These are phyloP conservation scores for Ophiostoma sp. DNA, from an alignment of 2,329 filamentous ascomycete genomes.

Conservation along the genomic window DNA sequence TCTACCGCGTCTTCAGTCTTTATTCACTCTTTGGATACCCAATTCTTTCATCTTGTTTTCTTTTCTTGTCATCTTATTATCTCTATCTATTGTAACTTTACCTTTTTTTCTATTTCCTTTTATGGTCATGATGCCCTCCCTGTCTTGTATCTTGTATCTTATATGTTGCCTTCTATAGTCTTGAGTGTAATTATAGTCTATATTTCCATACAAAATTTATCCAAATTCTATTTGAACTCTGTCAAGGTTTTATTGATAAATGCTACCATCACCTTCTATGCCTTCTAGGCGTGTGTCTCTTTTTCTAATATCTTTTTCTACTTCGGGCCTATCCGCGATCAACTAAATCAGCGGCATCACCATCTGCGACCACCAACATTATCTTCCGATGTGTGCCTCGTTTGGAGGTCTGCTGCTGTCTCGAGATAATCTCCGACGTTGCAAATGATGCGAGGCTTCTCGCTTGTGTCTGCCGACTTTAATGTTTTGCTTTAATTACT, in stretches of 20 bases:
- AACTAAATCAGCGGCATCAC: background rate
- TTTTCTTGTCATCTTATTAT: constrained; percentile 17
- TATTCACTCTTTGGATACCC: constrained; percentile 6
- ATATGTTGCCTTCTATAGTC: background rate
- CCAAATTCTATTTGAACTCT: background rate
- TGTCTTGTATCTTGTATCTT: background rate
- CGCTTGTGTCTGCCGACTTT: background rate
- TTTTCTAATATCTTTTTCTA: background rate
- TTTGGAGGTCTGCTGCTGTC: background rate
- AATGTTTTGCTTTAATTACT: background rate
- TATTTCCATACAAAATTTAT: background rate
- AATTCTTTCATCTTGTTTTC: constrained; percentile 7
- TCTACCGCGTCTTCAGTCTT: constrained; percentile 4
- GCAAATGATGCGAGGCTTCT: background rate
- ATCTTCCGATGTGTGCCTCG: background rate
- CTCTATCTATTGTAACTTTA: constrained; percentile 24
- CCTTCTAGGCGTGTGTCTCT: background rate
- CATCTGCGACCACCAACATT: background rate
- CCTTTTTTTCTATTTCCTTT: background rate
- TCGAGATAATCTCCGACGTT: background rate
- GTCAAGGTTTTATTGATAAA: background rate
- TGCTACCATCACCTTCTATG: background rate
- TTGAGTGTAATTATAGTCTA: background rate
- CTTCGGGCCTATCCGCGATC: background rate
- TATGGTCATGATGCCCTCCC: background rate